Percentiles rank a stretch among this genome's conserved stretches.
Conservation (phyloP, 2,329 filamentous ascomycete species). For the Onygenales sp. region DNA sequence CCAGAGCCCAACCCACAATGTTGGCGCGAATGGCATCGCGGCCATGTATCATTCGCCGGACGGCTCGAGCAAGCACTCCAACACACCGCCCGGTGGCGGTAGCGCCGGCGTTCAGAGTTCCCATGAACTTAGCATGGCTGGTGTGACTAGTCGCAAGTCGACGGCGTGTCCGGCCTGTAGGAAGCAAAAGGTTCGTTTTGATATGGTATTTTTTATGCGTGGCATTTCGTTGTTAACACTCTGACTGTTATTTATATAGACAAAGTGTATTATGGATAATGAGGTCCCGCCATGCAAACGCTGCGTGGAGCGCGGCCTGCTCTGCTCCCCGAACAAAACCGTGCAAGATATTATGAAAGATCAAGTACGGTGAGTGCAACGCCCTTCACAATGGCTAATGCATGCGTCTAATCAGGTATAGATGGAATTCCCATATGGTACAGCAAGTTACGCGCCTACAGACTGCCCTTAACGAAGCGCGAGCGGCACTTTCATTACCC, state of each 20-base stretch:
- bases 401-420: not conserved
- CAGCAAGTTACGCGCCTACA: constrained; percentile 6
- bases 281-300: constrained; percentile 9
- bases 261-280: constrained; percentile 11
- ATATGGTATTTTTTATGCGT: not conserved
- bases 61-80: constrained; percentile 2
- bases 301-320: constrained; percentile 7
- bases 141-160: constrained; percentile 26
- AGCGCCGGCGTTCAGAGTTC: not conserved
- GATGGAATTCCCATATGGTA: constrained; percentile 9
- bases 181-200: constrained; percentile 37
- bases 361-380: constrained; percentile 5
- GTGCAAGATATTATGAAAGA: constrained; percentile 9
- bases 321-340: constrained; percentile 9
- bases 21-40: not conserved
- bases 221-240: not conserved
- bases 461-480: constrained; percentile 7
- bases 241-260: not conserved
- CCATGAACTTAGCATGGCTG: constrained; percentile 5
- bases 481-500: constrained; percentile 6
- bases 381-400: not conserved
- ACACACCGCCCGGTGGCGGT: constrained; percentile 1
- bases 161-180: constrained; percentile 42
- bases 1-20: not conserved
- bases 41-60: constrained; percentile 6